Evolutionary conservation across 2,329 filamentous ascomycete genomes (phyloP).

Genomic region (Xylariales sp.): DNA sequence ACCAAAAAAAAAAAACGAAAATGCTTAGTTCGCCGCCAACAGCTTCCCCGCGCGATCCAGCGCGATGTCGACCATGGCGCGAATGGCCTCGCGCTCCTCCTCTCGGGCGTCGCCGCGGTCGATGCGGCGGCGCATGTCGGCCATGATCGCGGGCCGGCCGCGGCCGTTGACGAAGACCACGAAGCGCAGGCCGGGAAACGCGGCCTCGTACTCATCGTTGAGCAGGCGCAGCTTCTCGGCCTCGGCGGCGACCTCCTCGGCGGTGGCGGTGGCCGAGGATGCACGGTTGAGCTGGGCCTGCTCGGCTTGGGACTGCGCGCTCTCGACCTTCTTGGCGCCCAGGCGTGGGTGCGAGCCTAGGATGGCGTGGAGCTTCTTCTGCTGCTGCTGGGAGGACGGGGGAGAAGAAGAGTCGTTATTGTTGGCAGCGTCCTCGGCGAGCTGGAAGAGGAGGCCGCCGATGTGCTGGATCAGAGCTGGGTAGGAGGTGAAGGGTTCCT

Average conservation of each 20-base stretch:
- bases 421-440: too few relatives aligned
- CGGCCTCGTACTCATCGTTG: slow-evolving; percentile 76
- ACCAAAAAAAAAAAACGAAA: too few relatives aligned
- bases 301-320: slow-evolving; percentile 73
- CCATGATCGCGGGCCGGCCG: slow-evolving; percentile 68
- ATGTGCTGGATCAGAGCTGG: slow-evolving; percentile 63
- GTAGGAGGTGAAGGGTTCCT: slow-evolving; percentile 60
- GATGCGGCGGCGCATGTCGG: slow-evolving; percentile 75
- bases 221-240: slow-evolving; percentile 52
- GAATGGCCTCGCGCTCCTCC: slow-evolving; percentile 71
- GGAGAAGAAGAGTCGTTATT: too few relatives aligned
- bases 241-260: slow-evolving; percentile 54
- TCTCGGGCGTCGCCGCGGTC: slow-evolving; percentile 57
- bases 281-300: slow-evolving; percentile 75
- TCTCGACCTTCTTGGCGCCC: slow-evolving; percentile 78
- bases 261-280: too few relatives aligned
- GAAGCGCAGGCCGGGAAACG: slow-evolving; percentile 78
- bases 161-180: slow-evolving; percentile 91
- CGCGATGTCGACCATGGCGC: slow-evolving; percentile 93
- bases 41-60: slow-evolving; percentile 71
- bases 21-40: too few relatives aligned
- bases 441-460: slow-evolving; percentile 55
- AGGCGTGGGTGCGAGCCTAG: slow-evolving; percentile 79
- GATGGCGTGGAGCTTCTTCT: slow-evolving; percentile 62
- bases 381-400: slow-evolving; percentile 43